phyloP scores from a whole-genome alignment of 2,329 filamentous ascomycete species.

The Pseudogymnoascus sp. region DNA sequence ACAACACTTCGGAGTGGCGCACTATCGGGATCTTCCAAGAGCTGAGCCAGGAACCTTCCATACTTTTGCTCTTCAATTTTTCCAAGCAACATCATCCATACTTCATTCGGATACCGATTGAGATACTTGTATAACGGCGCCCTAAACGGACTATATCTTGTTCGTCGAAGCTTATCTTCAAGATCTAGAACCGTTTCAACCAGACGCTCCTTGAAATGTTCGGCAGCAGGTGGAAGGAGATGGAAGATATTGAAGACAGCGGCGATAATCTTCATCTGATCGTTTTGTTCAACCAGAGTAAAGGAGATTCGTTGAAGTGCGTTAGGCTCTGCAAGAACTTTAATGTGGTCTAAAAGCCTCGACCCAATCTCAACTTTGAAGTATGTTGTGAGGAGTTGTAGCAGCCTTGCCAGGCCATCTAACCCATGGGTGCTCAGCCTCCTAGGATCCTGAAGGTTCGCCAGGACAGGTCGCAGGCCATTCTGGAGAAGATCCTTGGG shows the following conservation, averaged over 20 bases:
- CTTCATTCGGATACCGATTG: conserved; percentile 84
- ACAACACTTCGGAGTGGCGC: conserved; percentile 67
- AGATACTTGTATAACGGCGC: conserved; percentile 86
- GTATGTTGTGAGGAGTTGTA: conserved; percentile 92
- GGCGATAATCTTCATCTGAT: conserved; percentile 87
- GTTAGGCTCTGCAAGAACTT: conserved; percentile 74
- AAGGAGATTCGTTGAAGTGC: conserved; percentile 87
- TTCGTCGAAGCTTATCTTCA: conserved; percentile 76
- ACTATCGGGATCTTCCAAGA: conserved; percentile 70
- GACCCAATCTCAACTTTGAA: conserved; percentile 98
- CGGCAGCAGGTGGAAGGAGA: conserved; percentile 82
- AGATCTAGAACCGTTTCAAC: conserved; percentile 86
- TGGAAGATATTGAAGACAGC: conserved; percentile 97
- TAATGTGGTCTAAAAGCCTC: conserved; percentile 87
- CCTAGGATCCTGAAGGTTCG: conserved; percentile 90
- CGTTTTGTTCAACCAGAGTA: conserved; percentile 85
- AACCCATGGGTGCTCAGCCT: conserved; percentile 81
- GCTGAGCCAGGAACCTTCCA: conserved; percentile 84
- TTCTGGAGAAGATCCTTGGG: conserved; percentile 94
- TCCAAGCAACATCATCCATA: conserved; percentile 71
- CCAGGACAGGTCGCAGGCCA: conserved; percentile 87
- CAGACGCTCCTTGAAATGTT: conserved; percentile 82
- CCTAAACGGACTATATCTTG: conserved; percentile 85
- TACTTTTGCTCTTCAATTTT: conserved; percentile 80
- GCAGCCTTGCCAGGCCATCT: conserved; percentile 79